A percentile compares a stretch with the other conserved stretches of the same genome.
phyloP scores from a whole-genome alignment of 2,329 filamentous ascomycete species.

The Fusarium liriodendri region DNA sequence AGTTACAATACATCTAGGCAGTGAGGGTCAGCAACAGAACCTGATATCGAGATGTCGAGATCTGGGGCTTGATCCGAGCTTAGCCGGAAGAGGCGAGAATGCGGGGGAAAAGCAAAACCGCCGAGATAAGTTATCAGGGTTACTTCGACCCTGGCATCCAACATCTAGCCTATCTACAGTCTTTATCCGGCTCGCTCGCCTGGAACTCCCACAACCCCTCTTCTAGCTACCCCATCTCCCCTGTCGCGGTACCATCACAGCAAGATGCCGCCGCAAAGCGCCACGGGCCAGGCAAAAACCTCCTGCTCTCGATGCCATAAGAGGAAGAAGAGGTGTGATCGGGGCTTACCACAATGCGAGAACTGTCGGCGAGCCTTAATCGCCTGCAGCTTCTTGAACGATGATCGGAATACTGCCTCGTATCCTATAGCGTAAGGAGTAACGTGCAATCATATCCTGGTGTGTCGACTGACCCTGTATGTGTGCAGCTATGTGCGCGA shows the following conservation, averaged over 20 bases:
- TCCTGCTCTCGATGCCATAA: conserved; percentile 55
- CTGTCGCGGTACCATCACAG: background rate
- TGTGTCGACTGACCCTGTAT: background rate
- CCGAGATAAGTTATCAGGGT: background rate
- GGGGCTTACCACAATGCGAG: conserved; percentile 51
- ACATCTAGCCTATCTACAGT: background rate
- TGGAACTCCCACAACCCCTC: background rate
- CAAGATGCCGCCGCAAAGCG: conserved; percentile 5
- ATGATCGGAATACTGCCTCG: conserved; percentile 52
- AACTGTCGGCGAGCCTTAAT: conserved; percentile 52
- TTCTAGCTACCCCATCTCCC: background rate
- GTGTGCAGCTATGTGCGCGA: conserved; percentile 46
- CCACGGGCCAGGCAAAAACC: conserved; percentile 23
- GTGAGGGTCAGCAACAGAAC: background rate
- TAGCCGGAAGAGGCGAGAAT: background rate
- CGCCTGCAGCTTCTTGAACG: conserved; percentile 54
- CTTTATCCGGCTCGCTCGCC: background rate
- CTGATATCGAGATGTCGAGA: background rate
- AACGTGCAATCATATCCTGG: background rate
- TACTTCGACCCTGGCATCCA: background rate
- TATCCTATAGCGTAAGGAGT: conserved; percentile 53
- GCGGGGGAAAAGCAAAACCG: background rate
- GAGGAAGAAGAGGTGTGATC: conserved; percentile 57
- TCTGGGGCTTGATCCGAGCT: background rate
- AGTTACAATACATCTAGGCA: background rate